A percentile compares a stretch with the other conserved stretches of the same genome.
Conservation (phyloP, 805 yeast genomes). For the Pichia exigua region DNA sequence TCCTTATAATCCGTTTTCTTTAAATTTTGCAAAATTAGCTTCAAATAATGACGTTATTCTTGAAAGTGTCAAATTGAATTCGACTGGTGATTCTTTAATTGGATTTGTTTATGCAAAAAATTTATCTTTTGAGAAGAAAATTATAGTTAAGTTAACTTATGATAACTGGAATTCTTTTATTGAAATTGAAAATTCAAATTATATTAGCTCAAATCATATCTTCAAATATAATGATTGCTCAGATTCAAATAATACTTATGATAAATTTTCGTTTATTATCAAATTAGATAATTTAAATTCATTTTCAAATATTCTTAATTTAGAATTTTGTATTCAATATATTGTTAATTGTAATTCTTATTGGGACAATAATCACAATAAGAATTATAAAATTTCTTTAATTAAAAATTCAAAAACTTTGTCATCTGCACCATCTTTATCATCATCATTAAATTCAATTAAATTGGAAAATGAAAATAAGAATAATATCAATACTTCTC, state of each 20-base stretch:
- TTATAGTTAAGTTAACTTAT: conserved; percentile 39
- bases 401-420: conserved; percentile 16
- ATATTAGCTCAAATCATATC: conserved; percentile 31
- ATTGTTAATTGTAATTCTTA: conserved; percentile 25
- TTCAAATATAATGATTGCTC: conserved; percentile 32
- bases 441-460: neutral
- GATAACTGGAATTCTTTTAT: conserved; percentile 37
- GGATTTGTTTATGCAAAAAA: conserved; percentile 36
- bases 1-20: conserved; percentile 20
- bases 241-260: conserved; percentile 21
- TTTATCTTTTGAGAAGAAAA: conserved; percentile 32
- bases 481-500: neutral
- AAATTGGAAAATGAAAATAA: neutral
- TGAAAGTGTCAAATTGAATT: conserved; percentile 32
- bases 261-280: conserved; percentile 43
- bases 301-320: conserved; percentile 19
- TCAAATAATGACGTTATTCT: conserved; percentile 22
- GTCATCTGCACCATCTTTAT: neutral
- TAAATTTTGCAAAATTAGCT: conserved; percentile 27
- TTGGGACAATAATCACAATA: conserved; percentile 35
- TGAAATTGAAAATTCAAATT: conserved; percentile 28
- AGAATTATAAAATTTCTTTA: conserved; percentile 32
- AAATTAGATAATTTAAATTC: conserved; percentile 29
- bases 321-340: conserved; percentile 35
- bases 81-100: conserved; percentile 35